A percentile compares a stretch with the other conserved stretches of the same genome.
Evolutionary conservation across 306 rosid species (phyloP).

Genomic region (Lotus japonicus): DNA sequence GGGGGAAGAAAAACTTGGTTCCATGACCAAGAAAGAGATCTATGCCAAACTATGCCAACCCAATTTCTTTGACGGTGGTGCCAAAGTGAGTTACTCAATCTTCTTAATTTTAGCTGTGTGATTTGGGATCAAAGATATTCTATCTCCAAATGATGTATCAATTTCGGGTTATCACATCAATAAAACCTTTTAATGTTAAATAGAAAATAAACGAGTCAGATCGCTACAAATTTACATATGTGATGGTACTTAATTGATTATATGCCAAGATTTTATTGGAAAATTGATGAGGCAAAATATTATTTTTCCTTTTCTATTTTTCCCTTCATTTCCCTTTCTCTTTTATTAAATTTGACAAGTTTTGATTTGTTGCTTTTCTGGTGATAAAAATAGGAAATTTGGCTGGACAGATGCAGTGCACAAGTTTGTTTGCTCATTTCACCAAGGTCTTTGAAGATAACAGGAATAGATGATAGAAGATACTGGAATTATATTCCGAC

Average conservation of each 20-base stretch:
- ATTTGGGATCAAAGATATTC: neutral
- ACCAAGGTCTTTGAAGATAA: slow-evolving; percentile 62
- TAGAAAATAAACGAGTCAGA: too few relatives aligned
- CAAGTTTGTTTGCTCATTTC: slow-evolving; percentile 58
- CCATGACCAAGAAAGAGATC: slow-evolving; percentile 45
- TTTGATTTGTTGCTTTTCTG: neutral
- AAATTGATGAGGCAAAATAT: too few relatives aligned
- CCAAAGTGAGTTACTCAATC: slow-evolving; percentile 47
- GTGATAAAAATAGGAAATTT: slow-evolving; percentile 42
- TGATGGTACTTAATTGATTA: too few relatives aligned
- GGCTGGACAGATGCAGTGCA: slow-evolving; percentile 60
- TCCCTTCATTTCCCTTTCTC: neutral
- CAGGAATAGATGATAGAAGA: slow-evolving; percentile 89
- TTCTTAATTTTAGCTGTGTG: slow-evolving; percentile 1
- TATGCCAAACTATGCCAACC: slow-evolving; percentile 49
- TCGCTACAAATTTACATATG: too few relatives aligned
- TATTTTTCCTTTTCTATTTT: neutral
- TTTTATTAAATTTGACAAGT: neutral
- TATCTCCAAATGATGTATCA: too few relatives aligned
- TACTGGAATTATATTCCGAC: slow-evolving; percentile 72
- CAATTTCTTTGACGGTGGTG: slow-evolving; percentile 49
- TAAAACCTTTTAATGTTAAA: too few relatives aligned
- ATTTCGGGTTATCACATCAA: too few relatives aligned
- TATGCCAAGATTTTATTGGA: too few relatives aligned
- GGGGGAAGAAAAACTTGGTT: neutral